phyloP scores from a whole-genome alignment of 2,329 filamentous ascomycete species.

The Aureobasidium sp. region DNA sequence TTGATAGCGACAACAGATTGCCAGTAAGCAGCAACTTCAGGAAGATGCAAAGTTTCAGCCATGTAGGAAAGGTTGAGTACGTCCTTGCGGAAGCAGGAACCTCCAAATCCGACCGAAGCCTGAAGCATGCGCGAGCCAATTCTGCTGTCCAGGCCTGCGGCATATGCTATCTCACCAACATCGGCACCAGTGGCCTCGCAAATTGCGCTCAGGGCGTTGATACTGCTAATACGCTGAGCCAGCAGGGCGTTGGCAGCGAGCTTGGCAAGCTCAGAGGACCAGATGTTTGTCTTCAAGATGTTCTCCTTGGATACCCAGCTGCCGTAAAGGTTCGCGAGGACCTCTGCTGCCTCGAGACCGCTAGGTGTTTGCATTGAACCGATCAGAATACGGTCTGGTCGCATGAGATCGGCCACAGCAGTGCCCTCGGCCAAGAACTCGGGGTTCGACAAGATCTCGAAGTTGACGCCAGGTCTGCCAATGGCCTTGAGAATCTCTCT shows the following conservation, averaged over 20 bases:
- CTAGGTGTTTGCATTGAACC: conserved; percentile 55
- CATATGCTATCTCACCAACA: conserved; percentile 61
- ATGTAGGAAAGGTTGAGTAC: conserved; percentile 66
- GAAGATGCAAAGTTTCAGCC: conserved; percentile 59
- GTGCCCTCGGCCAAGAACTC: conserved; percentile 75
- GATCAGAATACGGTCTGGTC: conserved; percentile 67
- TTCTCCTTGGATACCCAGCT: conserved; percentile 59
- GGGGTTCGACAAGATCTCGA: conserved; percentile 73
- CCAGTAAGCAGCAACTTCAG: conserved; percentile 71
- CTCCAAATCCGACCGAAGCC: conserved; percentile 69
- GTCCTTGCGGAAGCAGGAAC: conserved; percentile 77
- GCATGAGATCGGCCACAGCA: conserved; percentile 61
- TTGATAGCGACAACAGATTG: conserved; percentile 66
- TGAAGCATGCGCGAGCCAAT: conserved; percentile 68
- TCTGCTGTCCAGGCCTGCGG: conserved; percentile 58
- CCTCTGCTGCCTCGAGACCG: conserved; percentile 54
- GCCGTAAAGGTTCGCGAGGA: conserved; percentile 58
- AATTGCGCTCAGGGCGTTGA: conserved; percentile 73
- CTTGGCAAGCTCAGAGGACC: conserved; percentile 72
- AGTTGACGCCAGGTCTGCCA: conserved; percentile 43
- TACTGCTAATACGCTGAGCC: conserved; percentile 70
- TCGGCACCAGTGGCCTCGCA: conserved; percentile 70
- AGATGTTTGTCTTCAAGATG: conserved; percentile 66
- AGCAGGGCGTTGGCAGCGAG: conserved; percentile 73
- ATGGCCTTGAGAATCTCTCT: conserved; percentile 51